Evolutionary conservation across 805 yeast species (phyloP).

Genomic region (Blastobotrys muscicola): DNA sequence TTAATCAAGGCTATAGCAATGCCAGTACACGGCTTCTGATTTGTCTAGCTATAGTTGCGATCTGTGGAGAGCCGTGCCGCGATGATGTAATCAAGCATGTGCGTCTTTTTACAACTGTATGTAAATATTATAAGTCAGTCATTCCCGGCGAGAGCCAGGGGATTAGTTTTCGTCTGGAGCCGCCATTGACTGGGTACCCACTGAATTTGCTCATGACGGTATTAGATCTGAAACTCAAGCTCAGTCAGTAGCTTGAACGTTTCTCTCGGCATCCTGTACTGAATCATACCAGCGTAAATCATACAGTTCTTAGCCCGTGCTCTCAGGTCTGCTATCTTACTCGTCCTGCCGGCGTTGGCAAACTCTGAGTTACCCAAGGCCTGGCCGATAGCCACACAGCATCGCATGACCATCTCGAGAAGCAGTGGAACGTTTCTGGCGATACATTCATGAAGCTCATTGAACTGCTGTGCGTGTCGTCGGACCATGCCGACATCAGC

Average conservation of each 20-base stretch:
- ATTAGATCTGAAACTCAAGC: constrained; percentile 34
- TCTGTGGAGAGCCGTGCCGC: no score
- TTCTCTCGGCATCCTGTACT: constrained; percentile 35
- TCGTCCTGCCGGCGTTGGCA: constrained; percentile 39
- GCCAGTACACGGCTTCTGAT: no score
- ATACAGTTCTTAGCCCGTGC: constrained; percentile 76
- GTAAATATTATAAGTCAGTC: no score
- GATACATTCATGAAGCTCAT: constrained; percentile 56
- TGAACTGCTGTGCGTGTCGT: constrained; percentile 57
- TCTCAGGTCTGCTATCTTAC: constrained; percentile 45
- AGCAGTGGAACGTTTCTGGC: constrained; percentile 73
- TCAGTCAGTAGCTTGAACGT: constrained; percentile 62
- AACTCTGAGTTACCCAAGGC: constrained; percentile 28
- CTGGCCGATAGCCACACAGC: constrained; percentile 50
- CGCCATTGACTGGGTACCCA: no score
- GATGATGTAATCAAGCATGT: no score
- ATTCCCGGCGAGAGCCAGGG: no score
- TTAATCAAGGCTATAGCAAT: no score
- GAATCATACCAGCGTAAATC: constrained; percentile 62
- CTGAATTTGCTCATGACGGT: no score
- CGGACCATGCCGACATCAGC: constrained; percentile 48
- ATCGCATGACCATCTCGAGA: constrained; percentile 71
- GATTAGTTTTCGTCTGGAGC: no score
- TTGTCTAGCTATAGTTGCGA: no score
- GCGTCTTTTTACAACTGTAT: no score